Percentiles rank a stretch among this genome's conserved stretches.
Conservation (phyloP, 495 filamentous ascomycete species). For the Venustampulla echinocandica region DNA sequence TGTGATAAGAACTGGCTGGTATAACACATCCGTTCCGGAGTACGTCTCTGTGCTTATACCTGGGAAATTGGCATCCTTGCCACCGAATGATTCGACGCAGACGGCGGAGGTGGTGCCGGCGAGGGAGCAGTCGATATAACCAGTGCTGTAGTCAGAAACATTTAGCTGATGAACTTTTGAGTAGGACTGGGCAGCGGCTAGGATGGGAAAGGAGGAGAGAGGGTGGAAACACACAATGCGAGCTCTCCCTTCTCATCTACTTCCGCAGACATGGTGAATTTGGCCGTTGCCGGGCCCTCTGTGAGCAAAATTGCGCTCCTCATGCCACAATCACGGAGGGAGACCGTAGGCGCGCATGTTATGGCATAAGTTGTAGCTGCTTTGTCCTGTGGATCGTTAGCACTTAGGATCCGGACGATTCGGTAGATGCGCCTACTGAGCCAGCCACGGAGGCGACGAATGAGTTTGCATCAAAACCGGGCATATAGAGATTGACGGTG, state of each 20-base stretch:
- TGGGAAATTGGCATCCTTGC: constrained; percentile 23
- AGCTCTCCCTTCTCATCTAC: not conserved
- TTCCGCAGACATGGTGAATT: constrained; percentile 2
- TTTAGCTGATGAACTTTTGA: too few species aligned
- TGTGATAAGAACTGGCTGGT: constrained; percentile 31
- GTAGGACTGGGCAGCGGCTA: too few species aligned
- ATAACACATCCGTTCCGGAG: constrained; percentile 2
- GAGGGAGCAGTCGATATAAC: constrained; percentile 40
- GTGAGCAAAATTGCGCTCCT: constrained; percentile 1
- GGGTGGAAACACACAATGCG: not conserved
- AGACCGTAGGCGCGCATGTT: constrained; percentile 1
- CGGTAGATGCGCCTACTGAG: too few species aligned
- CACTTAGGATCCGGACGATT: too few species aligned
- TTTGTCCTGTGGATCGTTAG: too few species aligned
- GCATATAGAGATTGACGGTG: constrained; percentile 12
- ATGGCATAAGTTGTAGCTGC: constrained; percentile 18
- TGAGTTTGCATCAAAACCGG: constrained; percentile 6
- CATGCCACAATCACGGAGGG: constrained; percentile 6
- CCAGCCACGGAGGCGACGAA: constrained; percentile 9
- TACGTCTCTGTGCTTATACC: constrained; percentile 20
- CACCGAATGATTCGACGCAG: constrained; percentile 35
- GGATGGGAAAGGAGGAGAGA: not conserved
- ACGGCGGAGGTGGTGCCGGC: constrained; percentile 48
- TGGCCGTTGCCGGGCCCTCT: constrained; percentile 8
- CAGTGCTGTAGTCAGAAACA: constrained; percentile 24